Conservation (phyloP, 176 grass and related monocot species). For the Urochloa ruziziensis region DNA sequence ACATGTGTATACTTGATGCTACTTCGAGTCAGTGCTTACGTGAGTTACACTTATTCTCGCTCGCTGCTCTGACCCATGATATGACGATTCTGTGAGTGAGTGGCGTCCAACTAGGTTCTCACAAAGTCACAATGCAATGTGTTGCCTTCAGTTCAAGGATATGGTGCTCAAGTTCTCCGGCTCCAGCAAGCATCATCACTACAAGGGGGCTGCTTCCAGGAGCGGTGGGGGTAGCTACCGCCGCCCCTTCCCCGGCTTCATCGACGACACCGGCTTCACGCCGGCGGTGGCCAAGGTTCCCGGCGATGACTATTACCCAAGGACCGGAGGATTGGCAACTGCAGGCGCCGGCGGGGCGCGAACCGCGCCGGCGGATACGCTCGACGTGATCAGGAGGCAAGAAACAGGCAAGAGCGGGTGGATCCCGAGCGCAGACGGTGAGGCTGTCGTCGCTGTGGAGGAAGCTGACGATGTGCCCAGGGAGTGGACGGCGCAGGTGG, state of each 20-base stretch:
- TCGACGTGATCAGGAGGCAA: slow-evolving; percentile 43
- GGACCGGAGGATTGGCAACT: background rate
- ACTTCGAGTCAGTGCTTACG: slow-evolving; percentile 26
- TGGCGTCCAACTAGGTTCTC: slow-evolving; percentile 10
- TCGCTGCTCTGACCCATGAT: background rate
- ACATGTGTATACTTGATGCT: background rate
- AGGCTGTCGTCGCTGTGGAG: slow-evolving; percentile 36
- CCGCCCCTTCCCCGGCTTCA: slow-evolving; percentile 43
- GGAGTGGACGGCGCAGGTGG: slow-evolving; percentile 96
- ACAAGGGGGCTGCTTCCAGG: slow-evolving; percentile 46
- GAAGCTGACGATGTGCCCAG: slow-evolving; percentile 42
- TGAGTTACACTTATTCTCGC: slow-evolving; percentile 30
- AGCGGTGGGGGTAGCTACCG: slow-evolving; percentile 38
- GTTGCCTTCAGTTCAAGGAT: slow-evolving; percentile 85
- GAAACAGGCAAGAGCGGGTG: slow-evolving; percentile 11
- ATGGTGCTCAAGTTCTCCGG: slow-evolving; percentile 99
- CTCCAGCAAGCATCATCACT: slow-evolving; percentile 47
- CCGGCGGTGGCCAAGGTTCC: background rate
- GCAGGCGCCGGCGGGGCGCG: slow-evolving; percentile 16
- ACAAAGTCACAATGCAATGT: slow-evolving; percentile 34
- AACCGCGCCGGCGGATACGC: slow-evolving; percentile 37
- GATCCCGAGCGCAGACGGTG: slow-evolving; percentile 14
- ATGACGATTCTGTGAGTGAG: background rate
- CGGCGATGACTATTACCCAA: slow-evolving; percentile 37
- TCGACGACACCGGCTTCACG: slow-evolving; percentile 41